Conservation (phyloP, 768 basidiomycete species). For the Phylloporus sp. region DNA sequence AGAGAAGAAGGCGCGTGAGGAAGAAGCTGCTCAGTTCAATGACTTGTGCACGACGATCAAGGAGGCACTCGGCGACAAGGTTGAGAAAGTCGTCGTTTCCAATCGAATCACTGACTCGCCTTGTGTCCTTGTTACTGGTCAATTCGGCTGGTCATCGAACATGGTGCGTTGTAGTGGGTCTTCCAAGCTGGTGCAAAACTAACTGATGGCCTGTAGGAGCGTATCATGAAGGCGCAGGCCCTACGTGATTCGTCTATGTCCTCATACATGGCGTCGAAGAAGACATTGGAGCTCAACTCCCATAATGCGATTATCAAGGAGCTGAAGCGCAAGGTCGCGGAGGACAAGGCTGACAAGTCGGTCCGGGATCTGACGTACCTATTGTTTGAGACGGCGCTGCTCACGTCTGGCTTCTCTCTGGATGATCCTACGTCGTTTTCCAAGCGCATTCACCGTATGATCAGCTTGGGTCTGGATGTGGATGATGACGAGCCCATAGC, state of each 20-base stretch:
- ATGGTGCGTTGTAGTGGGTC: constrained; percentile 55
- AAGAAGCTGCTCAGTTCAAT: constrained; percentile 75
- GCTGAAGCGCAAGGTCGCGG: constrained; percentile 90
- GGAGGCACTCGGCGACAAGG: constrained; percentile 98
- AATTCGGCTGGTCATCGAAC: constrained; percentile 99
- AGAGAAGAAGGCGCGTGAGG: constrained; percentile 90
- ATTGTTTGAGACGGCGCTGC: constrained; percentile 93
- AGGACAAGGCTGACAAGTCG: constrained; percentile 98
- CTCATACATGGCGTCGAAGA: constrained; percentile 98
- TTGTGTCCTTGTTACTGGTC: constrained; percentile 95
- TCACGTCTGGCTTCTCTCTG: constrained; percentile 93
- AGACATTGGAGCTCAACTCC: constrained; percentile 96
- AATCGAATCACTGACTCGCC: constrained; percentile 98
- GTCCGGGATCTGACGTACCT: constrained; percentile 95
- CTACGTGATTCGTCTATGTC: constrained; percentile 96
- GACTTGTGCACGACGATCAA: constrained; percentile 94
- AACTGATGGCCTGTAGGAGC: constrained; percentile 48
- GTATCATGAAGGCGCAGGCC: constrained; percentile 99
- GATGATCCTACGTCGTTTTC: constrained; percentile 95
- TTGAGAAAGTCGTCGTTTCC: constrained; percentile 97
- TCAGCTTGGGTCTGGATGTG: constrained; percentile 84
- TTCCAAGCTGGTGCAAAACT: background rate
- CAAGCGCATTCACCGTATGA: constrained; percentile 97
- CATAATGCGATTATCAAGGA: constrained; percentile 92
- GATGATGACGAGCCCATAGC: constrained; percentile 59